Base-by-base conservation (phyloP, 2,329 filamentous ascomycete species). In the Colletotrichum somersetense region DNA sequence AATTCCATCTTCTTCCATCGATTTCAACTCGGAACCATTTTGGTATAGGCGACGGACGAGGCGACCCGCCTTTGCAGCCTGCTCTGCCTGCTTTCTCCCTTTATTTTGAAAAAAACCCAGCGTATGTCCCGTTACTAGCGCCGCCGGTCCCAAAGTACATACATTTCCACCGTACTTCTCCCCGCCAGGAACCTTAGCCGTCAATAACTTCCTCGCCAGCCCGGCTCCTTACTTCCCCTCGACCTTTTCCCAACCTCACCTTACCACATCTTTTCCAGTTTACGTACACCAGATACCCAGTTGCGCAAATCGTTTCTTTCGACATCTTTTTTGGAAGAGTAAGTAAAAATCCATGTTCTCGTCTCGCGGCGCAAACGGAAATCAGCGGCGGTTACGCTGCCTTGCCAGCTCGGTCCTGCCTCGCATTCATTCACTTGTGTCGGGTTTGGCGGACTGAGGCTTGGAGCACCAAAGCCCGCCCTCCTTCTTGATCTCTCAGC, bases 1-100 rank as follows among this genome's bases (percentile, higher is more conserved):
- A 68, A 71, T 75, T 75, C 73, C 70, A 74, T 64, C 58, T 57
- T 71, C 64, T 75, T 75, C 73, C 73, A 75, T 74, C 67, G 66
- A 68, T 40, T 72, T 72, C 69, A 72, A 67, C 57, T 59, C 64
- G 53, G 66, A 38, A 52, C 65, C 69, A 62, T 67, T 67, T 71
- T 44, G 67, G 72, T 46, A 62, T 64, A 56, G 59, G 68, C 61
- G 56, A 64, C 70, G 63, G 59, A 68, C 72, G 65, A 74, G 72
- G 66, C 68, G 72, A 73, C 73, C 73, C 72, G 73, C 73, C 71
- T 59, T 59, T 67, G 68, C 38, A 68, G 68, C 68, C 68, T 71
- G 64, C 56, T 67, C 40, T 57, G 55, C 55, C 35, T 40, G 55
- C 35, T 42, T 42, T 59, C 64, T 72, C 72, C 73, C 73, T 74